Base-by-base conservation (phyloP, 1,139 yeast species). In the Meyerozyma athensensis region DNA sequence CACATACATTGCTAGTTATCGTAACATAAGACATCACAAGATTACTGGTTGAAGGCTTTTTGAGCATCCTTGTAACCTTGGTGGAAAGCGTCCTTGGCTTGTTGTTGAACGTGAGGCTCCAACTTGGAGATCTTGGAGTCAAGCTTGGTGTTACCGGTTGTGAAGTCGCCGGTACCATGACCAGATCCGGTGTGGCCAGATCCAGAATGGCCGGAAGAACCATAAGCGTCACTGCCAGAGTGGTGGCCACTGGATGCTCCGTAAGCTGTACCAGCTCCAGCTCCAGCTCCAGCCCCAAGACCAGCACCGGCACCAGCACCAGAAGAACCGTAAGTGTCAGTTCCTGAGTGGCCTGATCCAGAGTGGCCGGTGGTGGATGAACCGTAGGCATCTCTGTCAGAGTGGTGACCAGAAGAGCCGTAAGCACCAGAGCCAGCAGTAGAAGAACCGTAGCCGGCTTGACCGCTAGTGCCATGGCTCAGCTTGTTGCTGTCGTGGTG, bases 31-130 rank as follows among this genome's bases (percentile, higher is more conserved):
- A 9, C n/a, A 16, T 19, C 10, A 14, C 10, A 19, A 13, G 7
- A 20, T 36, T 33, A 52, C 16, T 49, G 41, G 23, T 47, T 55
- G 41, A 60, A 58, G 1, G 63, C 53, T 12, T 44, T 44, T 46
- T 59, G 58, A 18, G 68, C 68, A 41, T 64, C 70, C 24, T 58
- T 48, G 54, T 63, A 64, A 32, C 69, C 70, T 43, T 52, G 56
- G 43, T 62, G 52, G 50, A 61, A 64, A 10, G 70, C 70, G 22
- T 61, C 65, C 50, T 61, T 58, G 36, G 70, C 70, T 48, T 62
- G 62, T 39, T 60, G 49, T 44, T 62, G 68, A 26, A 59, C 62
- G 16, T 53, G 46, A 26, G 63, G 59, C 39, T 61, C 65, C 48
- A 64, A 61, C 38, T 54, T 42, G 30, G 68, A 44, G 36, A 64